Percentiles rank a stretch among this genome's conserved stretches.
These are phyloP conservation scores for Saccharomycopsis capsularis DNA, from an alignment of 805 yeast species.

Conservation along the genomic window DNA sequence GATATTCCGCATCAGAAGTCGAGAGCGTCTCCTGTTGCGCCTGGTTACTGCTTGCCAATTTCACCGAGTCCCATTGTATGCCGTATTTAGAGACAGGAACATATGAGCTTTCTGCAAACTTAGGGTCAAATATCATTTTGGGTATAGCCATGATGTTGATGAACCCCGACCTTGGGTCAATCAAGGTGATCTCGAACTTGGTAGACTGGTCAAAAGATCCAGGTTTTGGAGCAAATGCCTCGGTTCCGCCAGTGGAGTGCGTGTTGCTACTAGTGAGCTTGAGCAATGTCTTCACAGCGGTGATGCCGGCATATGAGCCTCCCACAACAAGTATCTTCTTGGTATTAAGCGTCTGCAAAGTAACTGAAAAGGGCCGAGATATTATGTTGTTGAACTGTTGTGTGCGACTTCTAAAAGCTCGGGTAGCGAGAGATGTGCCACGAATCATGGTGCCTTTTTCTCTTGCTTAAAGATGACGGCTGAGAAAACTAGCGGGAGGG, in stretches of 20 bases:
- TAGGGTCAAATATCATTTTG: conserved; percentile 31
- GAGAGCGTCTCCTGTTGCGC: neutral
- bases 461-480: too few species aligned
- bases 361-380: too few species aligned
- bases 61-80: conserved; percentile 19
- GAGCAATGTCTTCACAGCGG: conserved; percentile 11
- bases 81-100: conserved; percentile 27
- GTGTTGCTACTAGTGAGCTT: conserved; percentile 1
- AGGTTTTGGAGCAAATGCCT: neutral
- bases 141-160: conserved; percentile 36
- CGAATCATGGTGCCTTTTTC: too few species aligned
- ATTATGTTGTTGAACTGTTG: too few species aligned
- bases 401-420: too few species aligned
- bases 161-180: conserved; percentile 37
- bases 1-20: neutral
- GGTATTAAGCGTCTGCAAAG: too few species aligned
- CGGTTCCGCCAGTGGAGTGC: neutral
- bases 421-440: too few species aligned
- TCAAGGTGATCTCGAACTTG: conserved; percentile 27
- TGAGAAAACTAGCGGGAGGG: too few species aligned
- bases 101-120: conserved; percentile 32
- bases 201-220: neutral
- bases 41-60: neutral
- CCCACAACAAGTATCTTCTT: conserved; percentile 14
- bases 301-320: conserved; percentile 15